Percentiles rank a stretch among this genome's conserved stretches.
Evolutionary conservation across 2,329 filamentous ascomycete species (phyloP).

Genomic region (Dactylella cylindrospora): DNA sequence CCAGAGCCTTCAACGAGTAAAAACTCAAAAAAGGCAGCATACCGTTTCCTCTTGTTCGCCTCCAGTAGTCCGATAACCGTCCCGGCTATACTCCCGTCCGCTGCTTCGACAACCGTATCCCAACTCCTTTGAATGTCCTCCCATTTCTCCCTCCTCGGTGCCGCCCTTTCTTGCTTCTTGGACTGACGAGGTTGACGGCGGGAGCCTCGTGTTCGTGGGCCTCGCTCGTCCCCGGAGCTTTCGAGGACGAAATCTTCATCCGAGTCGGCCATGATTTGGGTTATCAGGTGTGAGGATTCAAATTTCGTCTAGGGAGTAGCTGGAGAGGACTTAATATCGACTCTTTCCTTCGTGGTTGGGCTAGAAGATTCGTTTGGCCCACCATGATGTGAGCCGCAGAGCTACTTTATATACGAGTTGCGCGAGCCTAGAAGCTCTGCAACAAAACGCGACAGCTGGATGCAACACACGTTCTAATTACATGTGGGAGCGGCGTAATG

Average conservation of each 20-base stretch:
- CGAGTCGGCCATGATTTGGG: slow-evolving; percentile 54
- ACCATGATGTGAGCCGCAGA: no score
- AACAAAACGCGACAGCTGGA: no score
- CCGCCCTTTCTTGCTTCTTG: slow-evolving; percentile 52
- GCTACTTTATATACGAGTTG: no score
- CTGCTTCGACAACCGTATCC: slow-evolving; percentile 74
- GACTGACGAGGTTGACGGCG: slow-evolving; percentile 41
- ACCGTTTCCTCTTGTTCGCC: slow-evolving; percentile 76
- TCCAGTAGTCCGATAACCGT: slow-evolving; percentile 73
- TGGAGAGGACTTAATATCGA: no score
- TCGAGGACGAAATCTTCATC: slow-evolving; percentile 60
- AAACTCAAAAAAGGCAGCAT: slow-evolving; percentile 45
- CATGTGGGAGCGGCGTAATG: no score
- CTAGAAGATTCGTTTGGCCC: no score
- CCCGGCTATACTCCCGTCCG: slow-evolving; percentile 73
- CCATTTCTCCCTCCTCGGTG: slow-evolving; percentile 53
- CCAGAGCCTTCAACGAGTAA: slow-evolving; percentile 17
- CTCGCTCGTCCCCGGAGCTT: slow-evolving; percentile 54
- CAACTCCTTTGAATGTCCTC: slow-evolving; percentile 55
- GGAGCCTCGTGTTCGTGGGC: slow-evolving; percentile 48
- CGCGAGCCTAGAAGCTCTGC: no score
- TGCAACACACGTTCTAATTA: no score
- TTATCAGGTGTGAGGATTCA: no score
- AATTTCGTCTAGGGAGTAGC: no score
- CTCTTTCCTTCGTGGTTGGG: no score